phyloP scores from a whole-genome alignment of 352 stramenopile species.

The Phytophthora parvispora region DNA sequence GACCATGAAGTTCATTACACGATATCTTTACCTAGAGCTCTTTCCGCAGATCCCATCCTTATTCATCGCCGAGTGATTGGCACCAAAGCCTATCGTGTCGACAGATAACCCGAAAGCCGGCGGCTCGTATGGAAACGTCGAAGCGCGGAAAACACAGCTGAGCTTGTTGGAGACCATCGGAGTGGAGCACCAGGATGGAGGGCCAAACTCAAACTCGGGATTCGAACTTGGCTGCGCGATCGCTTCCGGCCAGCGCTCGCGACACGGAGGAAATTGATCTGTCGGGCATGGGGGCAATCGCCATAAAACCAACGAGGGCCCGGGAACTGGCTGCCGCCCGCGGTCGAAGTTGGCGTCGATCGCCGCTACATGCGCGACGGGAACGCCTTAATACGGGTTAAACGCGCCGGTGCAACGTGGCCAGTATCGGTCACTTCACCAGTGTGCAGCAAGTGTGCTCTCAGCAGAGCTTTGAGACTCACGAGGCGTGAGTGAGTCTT shows the following conservation, averaged over 20 bases:
- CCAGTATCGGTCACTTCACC: neutral
- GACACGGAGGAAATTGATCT: slow-evolving; percentile 22
- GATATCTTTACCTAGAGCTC: no score
- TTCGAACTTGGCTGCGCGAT: neutral
- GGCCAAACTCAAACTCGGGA: neutral
- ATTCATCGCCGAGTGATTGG: neutral
- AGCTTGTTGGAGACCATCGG: neutral
- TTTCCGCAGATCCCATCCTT: neutral
- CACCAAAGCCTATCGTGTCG: neutral
- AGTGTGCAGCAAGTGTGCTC: neutral
- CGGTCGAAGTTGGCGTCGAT: neutral
- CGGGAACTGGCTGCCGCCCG: slow-evolving; percentile 10
- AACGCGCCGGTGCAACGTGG: no score
- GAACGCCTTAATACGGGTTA: no score
- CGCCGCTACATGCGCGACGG: neutral
- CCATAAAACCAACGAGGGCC: slow-evolving; percentile 23
- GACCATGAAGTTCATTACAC: no score
- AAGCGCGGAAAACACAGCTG: neutral
- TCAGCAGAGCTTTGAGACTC: neutral
- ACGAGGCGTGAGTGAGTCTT: neutral
- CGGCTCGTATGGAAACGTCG: neutral
- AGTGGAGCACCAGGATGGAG: neutral
- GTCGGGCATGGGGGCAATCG: slow-evolving; percentile 12
- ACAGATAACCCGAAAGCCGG: neutral
- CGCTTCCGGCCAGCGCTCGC: neutral